These are phyloP conservation scores for Dendrobium officinale DNA, from an alignment of 106 monocot species.

Conservation along the genomic window DNA sequence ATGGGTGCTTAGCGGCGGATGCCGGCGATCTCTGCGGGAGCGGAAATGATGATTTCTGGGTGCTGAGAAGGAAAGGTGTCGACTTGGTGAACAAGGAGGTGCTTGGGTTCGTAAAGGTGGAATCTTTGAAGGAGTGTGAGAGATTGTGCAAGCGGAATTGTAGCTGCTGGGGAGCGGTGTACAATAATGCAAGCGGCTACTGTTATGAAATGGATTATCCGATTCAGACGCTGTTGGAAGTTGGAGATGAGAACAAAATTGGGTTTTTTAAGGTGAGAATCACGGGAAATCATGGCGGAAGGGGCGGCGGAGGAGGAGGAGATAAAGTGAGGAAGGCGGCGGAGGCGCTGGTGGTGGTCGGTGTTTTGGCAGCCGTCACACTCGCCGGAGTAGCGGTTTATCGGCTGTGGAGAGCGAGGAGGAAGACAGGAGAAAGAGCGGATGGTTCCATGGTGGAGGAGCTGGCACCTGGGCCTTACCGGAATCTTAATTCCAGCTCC, in stretches of 20 bases:
- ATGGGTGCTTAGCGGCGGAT: slow-evolving; percentile 16
- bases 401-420: slow-evolving; percentile 17
- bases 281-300: not conserved
- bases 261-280: slow-evolving; percentile 77
- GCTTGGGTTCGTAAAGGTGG: slow-evolving; percentile 23
- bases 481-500: slow-evolving; percentile 32
- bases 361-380: slow-evolving; percentile 9
- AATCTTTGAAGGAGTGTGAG: slow-evolving; percentile 64
- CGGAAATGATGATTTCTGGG: slow-evolving; percentile 21
- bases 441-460: slow-evolving; percentile 15
- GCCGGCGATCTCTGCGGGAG: slow-evolving; percentile 37
- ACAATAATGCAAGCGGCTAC: slow-evolving; percentile 41
- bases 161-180: slow-evolving; percentile 82
- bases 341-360: slow-evolving; percentile 17
- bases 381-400: slow-evolving; percentile 17
- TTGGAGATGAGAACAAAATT: slow-evolving; percentile 29
- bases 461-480: slow-evolving; percentile 40
- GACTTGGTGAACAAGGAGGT: slow-evolving; percentile 73
- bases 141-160: slow-evolving; percentile 55
- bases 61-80: slow-evolving; percentile 50
- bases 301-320: not conserved
- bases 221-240: slow-evolving; percentile 46
- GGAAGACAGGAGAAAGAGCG: slow-evolving; percentile 5
- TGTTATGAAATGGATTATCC: slow-evolving; percentile 74
- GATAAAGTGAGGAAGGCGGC: not conserved